Conservation (phyloP, 805 yeast genomes). For the Wickerhamomyces sydowiorum region DNA sequence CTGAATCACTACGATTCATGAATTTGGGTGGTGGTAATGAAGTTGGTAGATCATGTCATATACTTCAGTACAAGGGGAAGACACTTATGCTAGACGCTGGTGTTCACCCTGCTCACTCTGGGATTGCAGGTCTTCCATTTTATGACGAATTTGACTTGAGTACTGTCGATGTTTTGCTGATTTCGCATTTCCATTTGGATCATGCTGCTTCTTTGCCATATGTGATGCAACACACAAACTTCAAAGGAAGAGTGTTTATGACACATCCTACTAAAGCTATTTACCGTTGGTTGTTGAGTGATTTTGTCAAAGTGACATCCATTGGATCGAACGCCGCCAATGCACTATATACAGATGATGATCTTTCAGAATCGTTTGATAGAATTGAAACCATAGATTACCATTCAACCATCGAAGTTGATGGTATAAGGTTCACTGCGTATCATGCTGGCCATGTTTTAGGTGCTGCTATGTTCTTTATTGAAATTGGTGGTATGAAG, state of each 20-base stretch:
- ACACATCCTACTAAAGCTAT: conserved; percentile 99
- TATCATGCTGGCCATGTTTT: conserved; percentile 99
- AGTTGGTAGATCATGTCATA: conserved; percentile 95
- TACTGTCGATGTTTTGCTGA: conserved; percentile 76
- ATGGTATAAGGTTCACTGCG: conserved; percentile 93
- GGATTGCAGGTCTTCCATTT: conserved; percentile 87
- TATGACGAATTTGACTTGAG: conserved; percentile 92
- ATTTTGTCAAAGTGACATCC: conserved; percentile 85
- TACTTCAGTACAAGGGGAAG: conserved; percentile 86
- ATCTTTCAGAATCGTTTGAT: conserved; percentile 80
- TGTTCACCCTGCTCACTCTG: conserved; percentile 91
- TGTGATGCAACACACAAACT: conserved; percentile 94
- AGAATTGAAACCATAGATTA: conserved; percentile 90
- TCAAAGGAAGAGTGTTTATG: conserved; percentile 96
- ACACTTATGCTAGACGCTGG: conserved; percentile 98
- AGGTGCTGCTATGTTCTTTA: conserved; percentile 97
- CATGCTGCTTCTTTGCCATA: conserved; percentile 98
- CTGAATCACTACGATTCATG: conserved; percentile 55
- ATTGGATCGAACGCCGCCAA: conserved; percentile 36
- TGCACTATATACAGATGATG: conserved; percentile 79
- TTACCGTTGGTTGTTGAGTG: conserved; percentile 90
- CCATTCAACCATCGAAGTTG: conserved; percentile 92
- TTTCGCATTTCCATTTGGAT: conserved; percentile 95
- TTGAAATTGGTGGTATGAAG: conserved; percentile 90
- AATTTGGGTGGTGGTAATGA: conserved; percentile 98